Conservation (phyloP, 768 basidiomycete genomes). For the Tylopilus sp. region DNA sequence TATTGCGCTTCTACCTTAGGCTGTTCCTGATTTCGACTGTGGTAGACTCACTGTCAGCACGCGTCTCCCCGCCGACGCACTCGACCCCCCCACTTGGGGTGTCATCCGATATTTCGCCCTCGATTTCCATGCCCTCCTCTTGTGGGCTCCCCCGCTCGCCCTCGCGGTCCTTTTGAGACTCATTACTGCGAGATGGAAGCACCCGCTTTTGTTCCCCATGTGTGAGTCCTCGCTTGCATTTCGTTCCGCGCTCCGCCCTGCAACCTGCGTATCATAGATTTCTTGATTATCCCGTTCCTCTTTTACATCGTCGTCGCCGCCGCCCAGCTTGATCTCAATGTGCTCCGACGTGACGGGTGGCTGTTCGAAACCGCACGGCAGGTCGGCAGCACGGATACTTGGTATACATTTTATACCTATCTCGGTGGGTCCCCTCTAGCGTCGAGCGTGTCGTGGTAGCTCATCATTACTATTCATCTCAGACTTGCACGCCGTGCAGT, state of each 20-base stretch:
- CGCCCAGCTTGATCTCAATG: conserved; percentile 54
- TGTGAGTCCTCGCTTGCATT: conserved; percentile 45
- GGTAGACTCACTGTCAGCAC: conserved; percentile 78
- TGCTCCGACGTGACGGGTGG: conserved; percentile 72
- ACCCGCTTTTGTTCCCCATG: conserved; percentile 89
- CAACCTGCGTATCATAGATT: conserved; percentile 45
- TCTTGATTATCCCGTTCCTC: conserved; percentile 70
- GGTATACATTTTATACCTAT: conserved; percentile 86
- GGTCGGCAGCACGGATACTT: conserved; percentile 37
- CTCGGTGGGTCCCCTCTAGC: conserved; percentile 49
- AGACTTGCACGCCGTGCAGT: conserved; percentile 64
- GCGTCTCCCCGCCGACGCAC: conserved; percentile 74
- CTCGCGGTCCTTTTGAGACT: conserved; percentile 76
- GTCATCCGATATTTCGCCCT: conserved; percentile 69
- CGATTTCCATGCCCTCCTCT: conserved; percentile 53
- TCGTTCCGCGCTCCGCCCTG: background rate
- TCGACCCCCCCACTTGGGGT: conserved; percentile 56
- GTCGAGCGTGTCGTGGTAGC: background rate
- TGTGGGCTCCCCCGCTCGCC: conserved; percentile 79
- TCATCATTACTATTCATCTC: background rate
- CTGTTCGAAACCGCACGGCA: conserved; percentile 63
- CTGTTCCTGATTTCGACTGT: background rate
- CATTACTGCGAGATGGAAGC: conserved; percentile 75
- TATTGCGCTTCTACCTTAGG: conserved; percentile 2
- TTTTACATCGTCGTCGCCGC: conserved; percentile 81